Evolutionary conservation across 192 early-diverging fungal genomes (phyloP).

Genomic region (Fimicolochytrium jonesii): DNA sequence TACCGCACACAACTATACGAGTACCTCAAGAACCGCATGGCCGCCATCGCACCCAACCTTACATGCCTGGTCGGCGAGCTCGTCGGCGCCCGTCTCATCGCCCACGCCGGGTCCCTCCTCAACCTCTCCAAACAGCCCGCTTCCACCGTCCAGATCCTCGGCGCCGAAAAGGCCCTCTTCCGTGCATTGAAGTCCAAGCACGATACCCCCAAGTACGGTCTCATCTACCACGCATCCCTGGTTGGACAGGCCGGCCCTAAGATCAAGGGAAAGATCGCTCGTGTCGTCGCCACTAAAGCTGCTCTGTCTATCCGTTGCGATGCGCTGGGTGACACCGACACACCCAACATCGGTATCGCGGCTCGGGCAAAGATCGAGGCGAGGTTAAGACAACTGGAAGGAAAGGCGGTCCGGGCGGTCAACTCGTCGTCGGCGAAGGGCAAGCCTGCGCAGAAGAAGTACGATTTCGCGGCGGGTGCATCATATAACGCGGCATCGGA

Average conservation of each 20-base stretch:
- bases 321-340: slow-evolving; percentile 67
- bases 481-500: slow-evolving; percentile 47
- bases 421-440: slow-evolving; percentile 66
- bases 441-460: slow-evolving; percentile 63
- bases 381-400: slow-evolving; percentile 86
- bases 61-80: slow-evolving; percentile 92
- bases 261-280: slow-evolving; percentile 97
- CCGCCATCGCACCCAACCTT: slow-evolving; percentile 52
- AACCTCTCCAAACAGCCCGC: slow-evolving; percentile 97
- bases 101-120: slow-evolving; percentile 93
- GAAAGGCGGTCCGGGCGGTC: slow-evolving; percentile 50
- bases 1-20: slow-evolving; percentile 94
- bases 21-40: slow-evolving; percentile 97
- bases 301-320: slow-evolving; percentile 87
- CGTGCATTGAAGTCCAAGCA: slow-evolving; percentile 94
- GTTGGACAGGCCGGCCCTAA: slow-evolving; percentile 93
- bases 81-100: slow-evolving; percentile 94
- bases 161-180: slow-evolving; percentile 98
- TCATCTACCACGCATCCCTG: slow-evolving; percentile 95
- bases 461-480: slow-evolving; percentile 42
- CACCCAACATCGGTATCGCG: slow-evolving; percentile 77
- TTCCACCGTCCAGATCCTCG: slow-evolving; percentile 95
- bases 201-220: slow-evolving; percentile 97
- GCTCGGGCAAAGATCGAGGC: slow-evolving; percentile 83
- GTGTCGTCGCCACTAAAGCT: slow-evolving; percentile 88